phyloP scores from a whole-genome alignment of 1,284 basidiomycete genomes.

The Coniferiporia sulphurascens region DNA sequence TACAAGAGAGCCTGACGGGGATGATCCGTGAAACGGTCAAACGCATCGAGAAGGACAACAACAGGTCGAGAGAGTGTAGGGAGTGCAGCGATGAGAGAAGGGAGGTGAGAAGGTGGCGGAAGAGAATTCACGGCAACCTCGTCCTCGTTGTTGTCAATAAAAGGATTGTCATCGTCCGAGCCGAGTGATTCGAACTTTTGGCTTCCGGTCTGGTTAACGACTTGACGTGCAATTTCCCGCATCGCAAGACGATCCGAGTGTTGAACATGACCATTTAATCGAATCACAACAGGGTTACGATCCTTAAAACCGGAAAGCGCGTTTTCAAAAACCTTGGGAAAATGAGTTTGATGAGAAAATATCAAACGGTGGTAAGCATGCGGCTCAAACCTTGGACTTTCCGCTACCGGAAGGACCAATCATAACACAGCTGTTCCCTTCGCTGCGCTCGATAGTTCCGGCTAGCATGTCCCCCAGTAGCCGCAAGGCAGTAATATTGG shows the following conservation, averaged over 20 bases:
- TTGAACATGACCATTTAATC: slow-evolving; percentile 83
- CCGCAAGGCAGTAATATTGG: slow-evolving; percentile 46
- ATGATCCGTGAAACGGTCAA: slow-evolving; percentile 88
- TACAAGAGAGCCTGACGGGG: slow-evolving; percentile 85
- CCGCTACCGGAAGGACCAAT: slow-evolving; percentile 81
- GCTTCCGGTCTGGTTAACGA: slow-evolving; percentile 62
- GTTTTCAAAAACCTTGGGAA: slow-evolving; percentile 50
- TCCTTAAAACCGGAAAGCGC: slow-evolving; percentile 41
- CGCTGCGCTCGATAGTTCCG: slow-evolving; percentile 73
- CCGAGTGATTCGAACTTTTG: slow-evolving; percentile 8
- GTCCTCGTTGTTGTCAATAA: slow-evolving; percentile 29
- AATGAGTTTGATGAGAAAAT: background rate
- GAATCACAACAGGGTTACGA: slow-evolving; percentile 62
- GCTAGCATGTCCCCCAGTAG: slow-evolving; percentile 59
- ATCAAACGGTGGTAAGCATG: background rate
- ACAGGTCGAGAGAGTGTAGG: slow-evolving; percentile 76
- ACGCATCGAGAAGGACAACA: slow-evolving; percentile 81
- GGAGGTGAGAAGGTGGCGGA: slow-evolving; percentile 73
- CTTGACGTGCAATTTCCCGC: slow-evolving; percentile 85
- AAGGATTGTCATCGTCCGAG: slow-evolving; percentile 34
- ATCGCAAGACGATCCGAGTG: slow-evolving; percentile 85
- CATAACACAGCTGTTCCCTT: slow-evolving; percentile 87
- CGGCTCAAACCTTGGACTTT: slow-evolving; percentile 64
- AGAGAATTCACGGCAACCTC: slow-evolving; percentile 30
- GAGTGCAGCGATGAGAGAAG: slow-evolving; percentile 73